Evolutionary conservation across 2,329 filamentous ascomycete genomes (phyloP).

Genomic region (Zymoseptoria ardabiliae): DNA sequence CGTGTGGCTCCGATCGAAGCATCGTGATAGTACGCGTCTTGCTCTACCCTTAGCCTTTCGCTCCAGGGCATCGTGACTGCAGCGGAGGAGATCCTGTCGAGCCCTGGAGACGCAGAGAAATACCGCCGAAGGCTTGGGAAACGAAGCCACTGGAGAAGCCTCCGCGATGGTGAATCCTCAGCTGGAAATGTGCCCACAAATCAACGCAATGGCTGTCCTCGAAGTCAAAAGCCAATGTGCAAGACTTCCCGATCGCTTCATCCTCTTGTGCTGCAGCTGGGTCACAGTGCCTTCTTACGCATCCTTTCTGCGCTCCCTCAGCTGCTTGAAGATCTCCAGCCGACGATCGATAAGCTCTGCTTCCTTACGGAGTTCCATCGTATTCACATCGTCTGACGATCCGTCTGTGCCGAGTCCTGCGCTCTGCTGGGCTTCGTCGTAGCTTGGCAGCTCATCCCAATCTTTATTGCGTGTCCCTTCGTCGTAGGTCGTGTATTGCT

Average conservation of each 20-base stretch:
- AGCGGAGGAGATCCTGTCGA: not conserved
- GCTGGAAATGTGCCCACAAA: not conserved
- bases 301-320: not conserved
- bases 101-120: not conserved
- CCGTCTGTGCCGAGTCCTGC: not conserved
- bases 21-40: too few species aligned
- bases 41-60: not conserved
- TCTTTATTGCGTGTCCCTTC: not conserved
- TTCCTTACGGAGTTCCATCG: not conserved
- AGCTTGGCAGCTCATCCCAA: not conserved
- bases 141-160: not conserved
- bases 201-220: not conserved
- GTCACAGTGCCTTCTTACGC: not conserved
- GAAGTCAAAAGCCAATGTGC: not conserved
- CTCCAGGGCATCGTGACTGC: not conserved
- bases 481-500: not conserved
- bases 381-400: not conserved
- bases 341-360: not conserved
- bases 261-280: not conserved
- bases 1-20: too few species aligned
- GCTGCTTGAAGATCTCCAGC: not conserved
- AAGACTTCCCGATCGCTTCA: not conserved
- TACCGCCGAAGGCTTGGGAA: not conserved
- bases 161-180: not conserved
- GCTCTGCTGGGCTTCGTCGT: not conserved